Evolutionary conservation across 164 flowering plant species (phyloP).

Genomic region (Vitis rotundifolia): DNA sequence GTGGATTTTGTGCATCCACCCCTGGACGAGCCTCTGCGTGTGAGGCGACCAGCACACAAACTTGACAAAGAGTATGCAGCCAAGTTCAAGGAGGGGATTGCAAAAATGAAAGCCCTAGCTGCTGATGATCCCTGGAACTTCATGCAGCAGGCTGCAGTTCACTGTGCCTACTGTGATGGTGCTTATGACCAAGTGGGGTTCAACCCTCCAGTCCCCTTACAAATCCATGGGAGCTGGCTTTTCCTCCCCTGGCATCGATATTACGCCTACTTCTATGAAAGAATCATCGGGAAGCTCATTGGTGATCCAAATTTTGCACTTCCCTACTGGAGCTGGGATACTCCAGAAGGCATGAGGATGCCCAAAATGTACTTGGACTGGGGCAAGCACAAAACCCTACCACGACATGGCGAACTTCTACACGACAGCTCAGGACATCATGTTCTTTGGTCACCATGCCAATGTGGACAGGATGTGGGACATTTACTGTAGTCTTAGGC

Average conservation of each 20-base stretch:
- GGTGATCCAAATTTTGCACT: slow-evolving; percentile 10
- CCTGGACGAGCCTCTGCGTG: slow-evolving; percentile 1
- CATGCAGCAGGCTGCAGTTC: slow-evolving; percentile 20
- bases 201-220: not conserved
- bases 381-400: slow-evolving; percentile 3
- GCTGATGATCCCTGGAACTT: slow-evolving; percentile 20
- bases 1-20: slow-evolving; percentile 14
- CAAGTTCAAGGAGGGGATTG: slow-evolving; percentile 14
- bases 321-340: slow-evolving; percentile 29
- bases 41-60: slow-evolving; percentile 19
- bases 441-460: slow-evolving; percentile 23
- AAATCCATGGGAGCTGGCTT: slow-evolving; percentile 22
- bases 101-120: slow-evolving; percentile 4
- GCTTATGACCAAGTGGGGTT: slow-evolving; percentile 13
- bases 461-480: slow-evolving; percentile 24
- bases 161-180: slow-evolving; percentile 18
- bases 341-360: slow-evolving; percentile 16
- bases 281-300: slow-evolving; percentile 14
- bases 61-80: not conserved
- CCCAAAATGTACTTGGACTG: slow-evolving; percentile 22
- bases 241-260: slow-evolving; percentile 24
- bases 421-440: slow-evolving; percentile 19
- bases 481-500: slow-evolving; percentile 10
- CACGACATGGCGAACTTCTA: slow-evolving; percentile 20
- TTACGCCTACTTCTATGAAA: slow-evolving; percentile 25